phyloP scores from a whole-genome alignment of 768 basidiomycete species.

The Hericium coralloides region DNA sequence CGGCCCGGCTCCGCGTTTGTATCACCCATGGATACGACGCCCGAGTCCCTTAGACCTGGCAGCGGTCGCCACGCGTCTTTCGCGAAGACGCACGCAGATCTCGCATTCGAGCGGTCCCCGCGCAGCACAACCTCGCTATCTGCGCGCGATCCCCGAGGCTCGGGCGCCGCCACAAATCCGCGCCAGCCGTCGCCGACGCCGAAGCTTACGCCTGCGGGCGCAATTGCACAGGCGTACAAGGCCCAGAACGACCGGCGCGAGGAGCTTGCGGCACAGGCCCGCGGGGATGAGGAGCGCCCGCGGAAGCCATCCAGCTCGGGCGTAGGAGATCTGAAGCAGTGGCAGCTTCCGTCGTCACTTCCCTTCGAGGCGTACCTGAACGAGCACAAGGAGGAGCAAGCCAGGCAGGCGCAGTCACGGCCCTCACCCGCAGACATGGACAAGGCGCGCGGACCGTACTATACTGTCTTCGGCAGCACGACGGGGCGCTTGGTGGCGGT shows the following conservation, averaged over 20 bases:
- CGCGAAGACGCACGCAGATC: background rate
- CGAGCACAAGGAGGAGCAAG: background rate
- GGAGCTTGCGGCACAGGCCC: constrained; percentile 7
- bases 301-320: background rate
- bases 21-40: background rate
- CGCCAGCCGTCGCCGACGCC: background rate
- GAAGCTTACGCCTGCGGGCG: constrained; percentile 14
- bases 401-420: too few relatives aligned
- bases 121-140: background rate
- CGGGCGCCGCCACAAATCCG: background rate
- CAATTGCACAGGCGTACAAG: constrained; percentile 13
- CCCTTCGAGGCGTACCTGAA: background rate
- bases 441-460: background rate
- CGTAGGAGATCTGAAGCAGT: background rate
- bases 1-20: background rate
- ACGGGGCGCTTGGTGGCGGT: constrained; percentile 4
- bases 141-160: background rate
- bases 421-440: background rate
- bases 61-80: background rate
- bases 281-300: background rate
- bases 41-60: background rate
- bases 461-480: background rate
- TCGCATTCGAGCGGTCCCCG: background rate
- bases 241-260: constrained; percentile 13
- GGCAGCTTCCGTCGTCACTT: background rate